Evolutionary conservation across 305 asterid species (phyloP), one percentile per base, ranked within the genome.

Genomic region (Fraxinus floribunda): DNA sequence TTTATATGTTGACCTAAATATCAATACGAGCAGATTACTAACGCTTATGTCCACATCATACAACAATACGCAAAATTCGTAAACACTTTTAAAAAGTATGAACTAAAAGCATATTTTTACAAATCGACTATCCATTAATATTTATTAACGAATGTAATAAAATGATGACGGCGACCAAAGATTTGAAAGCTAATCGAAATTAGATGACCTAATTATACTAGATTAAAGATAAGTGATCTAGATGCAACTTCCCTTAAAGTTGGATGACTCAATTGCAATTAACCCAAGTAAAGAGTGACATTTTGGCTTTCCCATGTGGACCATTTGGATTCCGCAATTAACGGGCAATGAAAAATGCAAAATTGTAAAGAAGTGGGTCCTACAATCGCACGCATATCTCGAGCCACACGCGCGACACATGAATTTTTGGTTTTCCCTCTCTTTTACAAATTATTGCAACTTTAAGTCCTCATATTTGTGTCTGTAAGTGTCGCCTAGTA

Each of bases 381-480:
- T 72, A 38, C 77, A 34, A 5, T 5, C 32, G 84, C 88, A 83
- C 75, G 83, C 52, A 57, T 74, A 11, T 82, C 87, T 88, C 91
- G 89, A 89, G 86, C 92, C 85, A 68, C 83, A 78, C 91, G 86
- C 88, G 89, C 86, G 79, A 78, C 80, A 52, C 74, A 11, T 30
- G 30, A 18, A 15, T 46, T 24, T 24, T 36, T 7, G 24, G 46
- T 49, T 44, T 7, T 75, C 79, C 35, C 26, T 5, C 34, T 82
- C 35, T 70, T 74, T 73, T 16, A n/a, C 82, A 70, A 32, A 82
- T 79, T 64, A 49, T 85, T 78, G 32, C 57, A 24, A 26, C 71
- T 78, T 86, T 80, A 81, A 83, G 83, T 85, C 86, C 86, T 30
- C 22, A 36, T 29, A 41, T 71, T 9, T 29, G 18, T 29, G 39